phyloP scores from a whole-genome alignment of 1,284 basidiomycete genomes.

The Trametes sp. region DNA sequence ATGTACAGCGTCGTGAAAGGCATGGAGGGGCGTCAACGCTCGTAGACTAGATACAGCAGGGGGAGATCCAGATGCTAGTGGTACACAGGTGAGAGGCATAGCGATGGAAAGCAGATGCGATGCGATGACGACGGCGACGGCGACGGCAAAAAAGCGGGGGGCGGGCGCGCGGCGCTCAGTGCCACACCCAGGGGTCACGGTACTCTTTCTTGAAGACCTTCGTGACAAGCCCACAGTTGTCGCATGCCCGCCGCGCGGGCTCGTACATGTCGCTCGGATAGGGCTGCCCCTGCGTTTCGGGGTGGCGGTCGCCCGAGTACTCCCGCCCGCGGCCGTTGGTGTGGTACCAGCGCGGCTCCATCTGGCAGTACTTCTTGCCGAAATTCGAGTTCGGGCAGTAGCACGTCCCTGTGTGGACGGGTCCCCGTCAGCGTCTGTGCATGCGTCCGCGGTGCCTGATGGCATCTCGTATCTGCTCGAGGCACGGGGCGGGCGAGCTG shows the following conservation, averaged over 20 bases:
- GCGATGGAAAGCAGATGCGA: slow-evolving; percentile 19
- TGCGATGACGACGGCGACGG: slow-evolving; percentile 8
- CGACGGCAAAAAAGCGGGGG: not conserved
- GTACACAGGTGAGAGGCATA: slow-evolving; percentile 25
- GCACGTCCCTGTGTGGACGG: slow-evolving; percentile 43
- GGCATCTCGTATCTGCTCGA: slow-evolving; percentile 10
- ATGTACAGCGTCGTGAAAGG: slow-evolving; percentile 19
- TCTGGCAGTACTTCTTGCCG: slow-evolving; percentile 44
- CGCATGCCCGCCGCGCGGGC: slow-evolving; percentile 40
- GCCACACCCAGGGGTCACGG: slow-evolving; percentile 33
- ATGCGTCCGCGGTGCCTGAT: slow-evolving; percentile 1
- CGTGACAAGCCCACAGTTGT: slow-evolving; percentile 44
- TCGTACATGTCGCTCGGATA: slow-evolving; percentile 42
- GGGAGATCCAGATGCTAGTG: slow-evolving; percentile 16
- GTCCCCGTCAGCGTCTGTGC: slow-evolving; percentile 19
- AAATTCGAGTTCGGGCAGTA: slow-evolving; percentile 49
- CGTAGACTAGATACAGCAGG: slow-evolving; percentile 21
- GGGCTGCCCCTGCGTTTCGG: slow-evolving; percentile 32
- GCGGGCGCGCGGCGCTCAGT: slow-evolving; percentile 12
- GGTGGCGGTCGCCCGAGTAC: slow-evolving; percentile 47
- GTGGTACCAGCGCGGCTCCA: slow-evolving; percentile 44
- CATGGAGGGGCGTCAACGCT: slow-evolving; percentile 20
- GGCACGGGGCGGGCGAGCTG: slow-evolving; percentile 2
- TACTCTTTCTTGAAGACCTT: slow-evolving; percentile 40
- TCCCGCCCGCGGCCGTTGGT: slow-evolving; percentile 39